phyloP scores from a whole-genome alignment of 371 early-diverging fungal genomes.

The Circinella umbellata region DNA sequence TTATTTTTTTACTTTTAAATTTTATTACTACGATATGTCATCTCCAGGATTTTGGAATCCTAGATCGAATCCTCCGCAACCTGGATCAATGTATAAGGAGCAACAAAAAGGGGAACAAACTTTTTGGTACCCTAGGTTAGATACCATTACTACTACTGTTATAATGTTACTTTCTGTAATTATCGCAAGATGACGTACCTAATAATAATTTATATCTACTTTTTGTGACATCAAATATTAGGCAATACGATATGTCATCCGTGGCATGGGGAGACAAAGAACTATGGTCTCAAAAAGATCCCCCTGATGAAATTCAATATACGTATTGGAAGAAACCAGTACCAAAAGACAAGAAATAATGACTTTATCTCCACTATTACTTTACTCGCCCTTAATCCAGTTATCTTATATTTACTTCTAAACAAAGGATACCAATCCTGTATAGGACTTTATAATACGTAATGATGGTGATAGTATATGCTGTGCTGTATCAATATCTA shows the following conservation, averaged over 20 bases:
- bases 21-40: neutral
- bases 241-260: constrained; percentile 10
- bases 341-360: too few relatives aligned
- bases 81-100: constrained; percentile 5
- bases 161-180: neutral
- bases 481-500: too few relatives aligned
- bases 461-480: too few relatives aligned
- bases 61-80: neutral
- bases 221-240: neutral
- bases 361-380: too few relatives aligned
- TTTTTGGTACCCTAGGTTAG: constrained; percentile 15
- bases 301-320: constrained; percentile 1
- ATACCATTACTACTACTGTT: neutral
- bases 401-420: too few relatives aligned
- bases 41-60: constrained; percentile 13
- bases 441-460: too few relatives aligned
- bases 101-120: constrained; percentile 7
- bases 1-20: neutral
- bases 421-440: too few relatives aligned
- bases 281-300: constrained; percentile 6
- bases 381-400: too few relatives aligned
- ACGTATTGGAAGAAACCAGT: constrained; percentile 11
- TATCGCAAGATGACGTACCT: neutral
- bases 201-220: too few relatives aligned
- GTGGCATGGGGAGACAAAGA: constrained; percentile 7